phyloP scores from a whole-genome alignment of 768 basidiomycete species.

The Suillus brevipes region DNA sequence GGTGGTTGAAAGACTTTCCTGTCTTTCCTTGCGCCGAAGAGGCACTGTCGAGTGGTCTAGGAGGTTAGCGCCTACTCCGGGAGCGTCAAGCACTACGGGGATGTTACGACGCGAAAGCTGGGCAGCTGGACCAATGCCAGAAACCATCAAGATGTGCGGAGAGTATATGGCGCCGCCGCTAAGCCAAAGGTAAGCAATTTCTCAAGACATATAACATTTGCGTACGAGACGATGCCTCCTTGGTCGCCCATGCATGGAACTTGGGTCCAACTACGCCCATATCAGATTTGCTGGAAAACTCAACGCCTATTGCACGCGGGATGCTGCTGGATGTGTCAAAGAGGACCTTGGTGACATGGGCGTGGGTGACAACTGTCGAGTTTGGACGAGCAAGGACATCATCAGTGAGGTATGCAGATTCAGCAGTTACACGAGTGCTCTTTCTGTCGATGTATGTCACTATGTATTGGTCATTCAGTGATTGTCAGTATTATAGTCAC shows the following conservation, averaged over 20 bases:
- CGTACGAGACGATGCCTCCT: conserved; percentile 40
- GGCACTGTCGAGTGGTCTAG: conserved; percentile 39
- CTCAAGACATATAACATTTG: conserved; percentile 40
- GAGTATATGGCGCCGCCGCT: conserved; percentile 53
- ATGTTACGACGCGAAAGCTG: conserved; percentile 53
- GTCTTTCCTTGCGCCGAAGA: background rate
- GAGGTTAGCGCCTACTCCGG: conserved; percentile 70
- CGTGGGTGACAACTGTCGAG: conserved; percentile 16
- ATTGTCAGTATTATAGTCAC: background rate
- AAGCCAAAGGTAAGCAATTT: conserved; percentile 7
- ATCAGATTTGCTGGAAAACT: conserved; percentile 4
- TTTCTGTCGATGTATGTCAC: conserved; percentile 16
- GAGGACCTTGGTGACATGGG: conserved; percentile 12
- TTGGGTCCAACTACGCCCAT: conserved; percentile 26
- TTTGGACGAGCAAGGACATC: conserved; percentile 22
- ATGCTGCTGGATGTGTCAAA: conserved; percentile 7
- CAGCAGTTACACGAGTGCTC: conserved; percentile 22
- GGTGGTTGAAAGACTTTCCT: background rate
- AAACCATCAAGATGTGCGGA: conserved; percentile 62
- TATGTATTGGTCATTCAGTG: background rate
- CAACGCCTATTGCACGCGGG: conserved; percentile 7
- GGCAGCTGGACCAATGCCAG: conserved; percentile 65
- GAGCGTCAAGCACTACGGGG: conserved; percentile 55
- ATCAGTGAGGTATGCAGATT: conserved; percentile 24
- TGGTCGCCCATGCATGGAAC: conserved; percentile 45